Base-by-base conservation (phyloP, 2,329 filamentous ascomycete species). In the Colletotrichum endophyticum region DNA sequence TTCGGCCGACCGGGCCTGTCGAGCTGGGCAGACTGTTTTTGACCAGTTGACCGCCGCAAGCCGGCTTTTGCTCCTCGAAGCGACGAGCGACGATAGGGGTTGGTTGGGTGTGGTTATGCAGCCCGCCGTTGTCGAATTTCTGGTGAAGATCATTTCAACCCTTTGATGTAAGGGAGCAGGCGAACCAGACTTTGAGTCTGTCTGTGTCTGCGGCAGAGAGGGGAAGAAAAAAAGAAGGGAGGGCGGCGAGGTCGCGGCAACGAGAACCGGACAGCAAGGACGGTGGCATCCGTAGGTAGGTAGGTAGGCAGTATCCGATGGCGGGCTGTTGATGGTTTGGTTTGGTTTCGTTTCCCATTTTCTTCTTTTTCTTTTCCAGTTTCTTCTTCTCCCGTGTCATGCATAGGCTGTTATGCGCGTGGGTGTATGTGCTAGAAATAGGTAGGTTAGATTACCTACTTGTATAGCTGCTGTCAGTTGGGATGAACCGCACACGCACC, bases 1-100 rank as follows among this genome's bases (percentile, higher is more conserved):
- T 76, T 73, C 70, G 70, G 73, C 70, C 70, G 70, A 66, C 70
- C 64, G 15, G 63, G 64, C 73, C 66, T 73, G n/a, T 68, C 30
- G 19, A 59, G 70, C 39, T 66, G 28, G 70, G 61, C 66, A 30
- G 22, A 28, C 44, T 57, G 66, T 44, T 70, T 61, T 61, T 34
- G 70, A 34, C 32, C 49, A 34, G 61, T 70, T 63, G 70, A 53
- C 32, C 49, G 57, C 44, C 62, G 44, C 16, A 28, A 25, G 30
- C 56, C 56, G 19, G 34, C 19, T 66, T n/a, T 12, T 28, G 36
- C 63, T 66, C 16, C 36, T 49, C 34, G 22, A n/a, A 12, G 34
- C 5, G 62, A n/a, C 62, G 59, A 66, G 64, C 39, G 27, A 22
- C 44, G 25, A 70, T 39, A 27, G 34, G 56, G 67, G 67, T n/a